Percentiles rank a stretch among this genome's conserved stretches.
phyloP scores from a whole-genome alignment of 805 yeast species.

The Candida argentea region DNA sequence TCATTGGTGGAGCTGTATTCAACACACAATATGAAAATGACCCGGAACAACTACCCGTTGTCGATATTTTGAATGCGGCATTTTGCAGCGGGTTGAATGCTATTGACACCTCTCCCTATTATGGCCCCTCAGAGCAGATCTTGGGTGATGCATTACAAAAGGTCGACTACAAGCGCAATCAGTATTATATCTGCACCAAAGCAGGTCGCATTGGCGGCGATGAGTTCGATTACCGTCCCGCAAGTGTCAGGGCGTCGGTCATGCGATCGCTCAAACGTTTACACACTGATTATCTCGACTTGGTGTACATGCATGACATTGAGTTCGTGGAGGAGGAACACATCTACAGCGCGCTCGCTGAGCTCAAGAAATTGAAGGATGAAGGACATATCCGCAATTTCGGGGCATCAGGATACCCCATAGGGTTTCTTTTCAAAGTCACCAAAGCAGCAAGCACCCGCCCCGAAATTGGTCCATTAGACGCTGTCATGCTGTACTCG shows the following conservation, averaged over 20 bases:
- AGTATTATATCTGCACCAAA: constrained; percentile 69
- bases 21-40: constrained; percentile 69
- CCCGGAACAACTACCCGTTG: constrained; percentile 51
- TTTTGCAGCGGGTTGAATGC: constrained; percentile 64
- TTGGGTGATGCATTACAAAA: constrained; percentile 53
- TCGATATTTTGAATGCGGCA: constrained; percentile 47
- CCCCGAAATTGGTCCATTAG: constrained; percentile 51
- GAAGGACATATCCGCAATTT: constrained; percentile 55
- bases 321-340: constrained; percentile 59
- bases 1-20: constrained; percentile 85
- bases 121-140: constrained; percentile 76
- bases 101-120: constrained; percentile 87
- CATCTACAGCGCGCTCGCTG: constrained; percentile 52
- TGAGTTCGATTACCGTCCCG: constrained; percentile 66
- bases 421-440: constrained; percentile 50
- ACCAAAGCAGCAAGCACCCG: constrained; percentile 28
- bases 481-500: constrained; percentile 68
- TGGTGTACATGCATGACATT: constrained; percentile 81
- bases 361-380: constrained; percentile 47
- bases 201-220: constrained; percentile 67
- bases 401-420: constrained; percentile 86
- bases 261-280: constrained; percentile 58
- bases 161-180: constrained; percentile 39
- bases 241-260: constrained; percentile 52
- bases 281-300: constrained; percentile 59